These are phyloP conservation scores for Astragalus membranaceus DNA, from an alignment of 306 rosid species.

Conservation along the genomic window DNA sequence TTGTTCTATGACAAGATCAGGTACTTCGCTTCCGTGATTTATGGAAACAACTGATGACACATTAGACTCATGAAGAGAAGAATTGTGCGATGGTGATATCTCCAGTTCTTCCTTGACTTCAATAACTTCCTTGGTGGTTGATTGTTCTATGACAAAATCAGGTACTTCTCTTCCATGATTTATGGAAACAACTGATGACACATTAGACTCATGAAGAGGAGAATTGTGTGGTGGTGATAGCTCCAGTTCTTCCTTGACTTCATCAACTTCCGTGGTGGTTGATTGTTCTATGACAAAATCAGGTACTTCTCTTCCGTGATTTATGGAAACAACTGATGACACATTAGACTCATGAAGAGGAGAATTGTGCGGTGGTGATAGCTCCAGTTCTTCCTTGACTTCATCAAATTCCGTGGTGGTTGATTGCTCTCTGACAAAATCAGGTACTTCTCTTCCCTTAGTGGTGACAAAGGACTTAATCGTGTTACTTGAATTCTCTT, in stretches of 20 bases:
- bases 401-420: slow-evolving; percentile 20
- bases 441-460: slow-evolving; percentile 29
- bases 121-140: slow-evolving; percentile 23
- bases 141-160: slow-evolving; percentile 21
- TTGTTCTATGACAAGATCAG: slow-evolving; percentile 19
- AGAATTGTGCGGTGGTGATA: slow-evolving; percentile 3
- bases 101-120: slow-evolving; percentile 8
- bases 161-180: slow-evolving; percentile 28
- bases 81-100: too few relatives aligned
- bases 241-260: slow-evolving; percentile 9
- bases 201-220: too few relatives aligned
- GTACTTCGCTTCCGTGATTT: slow-evolving; percentile 26
- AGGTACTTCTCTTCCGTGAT: slow-evolving; percentile 24
- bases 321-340: slow-evolving; percentile 23
- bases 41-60: too few relatives aligned
- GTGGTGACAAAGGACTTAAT: slow-evolving; percentile 6
- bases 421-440: slow-evolving; percentile 22
- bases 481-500: slow-evolving; percentile 18
- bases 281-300: slow-evolving; percentile 22
- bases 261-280: slow-evolving; percentile 20
- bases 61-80: too few relatives aligned
- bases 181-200: slow-evolving; percentile 18
- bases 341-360: slow-evolving; percentile 17
- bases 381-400: slow-evolving; percentile 34
- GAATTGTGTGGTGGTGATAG: too few relatives aligned